Percentiles rank a stretch among this genome's conserved stretches.
Evolutionary conservation across 345 rosid species (phyloP).

Genomic region (Bruguiera gymnorhiza): DNA sequence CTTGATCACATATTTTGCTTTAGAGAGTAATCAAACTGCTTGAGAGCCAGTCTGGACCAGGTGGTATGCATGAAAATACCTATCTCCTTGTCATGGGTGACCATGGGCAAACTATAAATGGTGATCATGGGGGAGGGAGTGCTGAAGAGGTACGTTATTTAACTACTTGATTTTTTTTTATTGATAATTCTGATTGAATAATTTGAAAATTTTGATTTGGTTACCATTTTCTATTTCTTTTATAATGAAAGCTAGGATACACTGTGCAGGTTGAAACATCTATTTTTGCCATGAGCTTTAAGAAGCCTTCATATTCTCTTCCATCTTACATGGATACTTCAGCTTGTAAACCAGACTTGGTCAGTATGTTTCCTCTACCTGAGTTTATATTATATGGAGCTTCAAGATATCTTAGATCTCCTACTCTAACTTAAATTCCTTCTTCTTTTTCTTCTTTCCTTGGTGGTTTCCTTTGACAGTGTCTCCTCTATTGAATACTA

Average conservation of each 20-base stretch:
- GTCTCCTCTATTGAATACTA: neutral
- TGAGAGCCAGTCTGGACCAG: constrained; percentile 63
- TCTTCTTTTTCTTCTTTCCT: neutral
- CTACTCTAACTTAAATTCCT: neutral
- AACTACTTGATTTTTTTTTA: neutral
- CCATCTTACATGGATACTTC: constrained; percentile 70
- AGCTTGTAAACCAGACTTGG: constrained; percentile 55
- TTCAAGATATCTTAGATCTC: neutral
- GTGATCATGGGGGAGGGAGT: constrained; percentile 99
- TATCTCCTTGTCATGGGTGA: constrained; percentile 93
- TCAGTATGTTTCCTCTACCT: constrained; percentile 27
- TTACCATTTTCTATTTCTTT: neutral
- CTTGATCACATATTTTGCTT: constrained; percentile 7
- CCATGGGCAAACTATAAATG: constrained; percentile 94
- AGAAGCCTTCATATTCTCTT: constrained; percentile 45
- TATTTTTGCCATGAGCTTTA: constrained; percentile 83
- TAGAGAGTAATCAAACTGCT: constrained; percentile 65
- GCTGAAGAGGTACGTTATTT: constrained; percentile 67
- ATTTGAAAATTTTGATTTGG: neutral
- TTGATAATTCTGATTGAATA: neutral
- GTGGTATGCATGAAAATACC: constrained; percentile 80
- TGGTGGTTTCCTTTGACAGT: too few relatives aligned
- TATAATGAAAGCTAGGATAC: neutral
- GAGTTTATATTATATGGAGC: constrained; percentile 1
- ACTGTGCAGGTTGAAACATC: constrained; percentile 81